Percentiles rank a stretch among this genome's conserved stretches.
Evolutionary conservation across 345 rosid genomes (phyloP).

Genomic region (Syzygium aromaticum): DNA sequence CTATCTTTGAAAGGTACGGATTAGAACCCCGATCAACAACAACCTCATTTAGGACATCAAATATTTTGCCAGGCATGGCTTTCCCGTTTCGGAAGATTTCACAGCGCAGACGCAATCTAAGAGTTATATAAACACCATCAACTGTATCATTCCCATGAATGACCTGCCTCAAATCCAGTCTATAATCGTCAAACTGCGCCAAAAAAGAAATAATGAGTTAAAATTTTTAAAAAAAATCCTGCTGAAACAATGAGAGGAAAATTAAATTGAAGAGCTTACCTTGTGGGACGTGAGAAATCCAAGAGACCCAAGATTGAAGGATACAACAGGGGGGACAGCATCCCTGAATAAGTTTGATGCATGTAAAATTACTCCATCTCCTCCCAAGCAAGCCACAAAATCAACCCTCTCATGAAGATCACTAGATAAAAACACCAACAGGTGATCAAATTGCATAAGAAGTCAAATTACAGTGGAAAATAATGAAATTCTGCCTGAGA

Average conservation of each 20-base stretch:
- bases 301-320: conserved; percentile 94
- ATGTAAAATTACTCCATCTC: conserved; percentile 95
- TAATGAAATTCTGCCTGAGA: background rate
- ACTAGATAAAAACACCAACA: conserved; percentile 26
- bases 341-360: conserved; percentile 92
- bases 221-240: background rate
- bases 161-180: conserved; percentile 76
- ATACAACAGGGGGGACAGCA: conserved; percentile 93
- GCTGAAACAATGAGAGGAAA: background rate
- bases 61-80: conserved; percentile 88
- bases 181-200: conserved; percentile 66
- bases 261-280: conserved; percentile 32
- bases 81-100: conserved; percentile 86
- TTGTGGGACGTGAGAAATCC: conserved; percentile 94
- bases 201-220: conserved; percentile 3
- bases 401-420: conserved; percentile 98
- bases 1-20: conserved; percentile 96
- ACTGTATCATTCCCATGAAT: conserved; percentile 73
- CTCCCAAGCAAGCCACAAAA: conserved; percentile 96
- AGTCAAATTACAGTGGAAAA: background rate
- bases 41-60: conserved; percentile 87
- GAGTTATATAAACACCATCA: conserved; percentile 96
- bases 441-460: background rate
- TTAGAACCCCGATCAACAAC: conserved; percentile 98
- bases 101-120: conserved; percentile 86